Conservation (phyloP, 306 rosid genomes). For the Vigna mungo region DNA sequence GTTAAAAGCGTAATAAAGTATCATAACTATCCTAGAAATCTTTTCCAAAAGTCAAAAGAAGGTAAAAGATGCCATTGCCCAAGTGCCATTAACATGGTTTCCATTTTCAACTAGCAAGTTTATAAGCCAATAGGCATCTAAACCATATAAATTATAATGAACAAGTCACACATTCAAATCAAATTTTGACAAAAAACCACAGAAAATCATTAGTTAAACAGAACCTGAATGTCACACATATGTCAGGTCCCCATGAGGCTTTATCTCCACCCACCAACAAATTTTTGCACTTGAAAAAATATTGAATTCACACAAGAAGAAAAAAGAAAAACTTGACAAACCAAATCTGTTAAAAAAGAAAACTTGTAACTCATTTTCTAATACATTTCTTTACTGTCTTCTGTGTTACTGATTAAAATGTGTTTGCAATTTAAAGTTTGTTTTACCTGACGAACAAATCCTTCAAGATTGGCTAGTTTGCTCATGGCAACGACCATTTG, state of each 20-base stretch:
- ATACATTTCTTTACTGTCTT: too few relatives aligned
- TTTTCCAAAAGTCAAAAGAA: constrained; percentile 20
- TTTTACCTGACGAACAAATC: constrained; percentile 80
- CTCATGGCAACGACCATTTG: constrained; percentile 83
- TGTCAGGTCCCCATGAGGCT: constrained; percentile 17
- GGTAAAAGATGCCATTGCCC: not conserved
- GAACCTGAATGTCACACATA: constrained; percentile 19
- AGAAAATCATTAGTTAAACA: constrained; percentile 1
- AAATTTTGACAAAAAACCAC: constrained; percentile 5
- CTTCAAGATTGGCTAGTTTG: constrained; percentile 84
- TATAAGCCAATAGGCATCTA: not conserved
- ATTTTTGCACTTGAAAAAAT: not conserved
- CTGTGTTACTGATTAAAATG: too few relatives aligned
- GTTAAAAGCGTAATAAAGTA: not conserved
- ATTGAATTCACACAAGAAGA: not conserved
- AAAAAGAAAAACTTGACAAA: not conserved
- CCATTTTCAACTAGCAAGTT: not conserved
- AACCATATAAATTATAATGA: not conserved
- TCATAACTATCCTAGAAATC: not conserved
- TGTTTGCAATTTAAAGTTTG: too few relatives aligned
- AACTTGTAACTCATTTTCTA: not conserved
- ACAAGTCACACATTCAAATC: constrained; percentile 24
- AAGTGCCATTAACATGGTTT: not conserved
- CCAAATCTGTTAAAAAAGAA: not conserved
- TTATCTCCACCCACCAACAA: constrained; percentile 31